Base-by-base conservation (phyloP, 2,329 filamentous ascomycete genomes). In the Phyllosticta capitalensis region DNA sequence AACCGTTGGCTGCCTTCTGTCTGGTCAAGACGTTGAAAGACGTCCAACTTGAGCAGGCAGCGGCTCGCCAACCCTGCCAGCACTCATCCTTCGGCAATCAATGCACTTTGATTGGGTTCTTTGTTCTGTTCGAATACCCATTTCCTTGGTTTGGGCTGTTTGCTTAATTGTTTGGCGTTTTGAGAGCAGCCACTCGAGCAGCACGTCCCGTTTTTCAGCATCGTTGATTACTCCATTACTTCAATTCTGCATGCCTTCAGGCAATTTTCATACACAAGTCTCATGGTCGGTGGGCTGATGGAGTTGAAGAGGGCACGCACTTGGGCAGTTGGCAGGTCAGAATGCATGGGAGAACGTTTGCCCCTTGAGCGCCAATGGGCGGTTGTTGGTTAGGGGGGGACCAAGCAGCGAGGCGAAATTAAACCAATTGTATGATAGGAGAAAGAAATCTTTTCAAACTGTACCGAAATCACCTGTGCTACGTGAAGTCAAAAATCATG, bases 51-150 rank as follows among this genome's bases (percentile, higher is more conserved):
- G 17, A n/a, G 4, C 2, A 19, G 38, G 38, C 38, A 45, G n/a
- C n/a, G 38, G 38, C 14, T 45, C 38, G 17, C 38, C 38, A n/a
- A n/a, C 38, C 38, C 38, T 45, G 38, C 38, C 38, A 45, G 38
- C 17, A n/a, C 12, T 45, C 38, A 45, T 45, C 38, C 38, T 48
- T 53, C 50, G 56, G 51, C 52, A 45, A 48, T 33, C 56, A 28
- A 59, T 52, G 53, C 58, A 59, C 52, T 59, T 59, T 59, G 58
- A 59, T 54, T 51, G 52, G 56, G 56, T 59, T 59, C 52, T 59
- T 59, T 59, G 58, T 45, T 52, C 53, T 59, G 52, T 59, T 59
- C 58, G 52, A 59, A 59, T 59, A 59, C 58, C 58, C 58, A 59
- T 48, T 59, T 59, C 58, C 58, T 59, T 59, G 58, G 58, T 59